A percentile compares a stretch with the other conserved stretches of the same genome.
These are phyloP conservation scores for Cadophora gregata DNA, from an alignment of 2,329 filamentous ascomycete species.

Conservation along the genomic window DNA sequence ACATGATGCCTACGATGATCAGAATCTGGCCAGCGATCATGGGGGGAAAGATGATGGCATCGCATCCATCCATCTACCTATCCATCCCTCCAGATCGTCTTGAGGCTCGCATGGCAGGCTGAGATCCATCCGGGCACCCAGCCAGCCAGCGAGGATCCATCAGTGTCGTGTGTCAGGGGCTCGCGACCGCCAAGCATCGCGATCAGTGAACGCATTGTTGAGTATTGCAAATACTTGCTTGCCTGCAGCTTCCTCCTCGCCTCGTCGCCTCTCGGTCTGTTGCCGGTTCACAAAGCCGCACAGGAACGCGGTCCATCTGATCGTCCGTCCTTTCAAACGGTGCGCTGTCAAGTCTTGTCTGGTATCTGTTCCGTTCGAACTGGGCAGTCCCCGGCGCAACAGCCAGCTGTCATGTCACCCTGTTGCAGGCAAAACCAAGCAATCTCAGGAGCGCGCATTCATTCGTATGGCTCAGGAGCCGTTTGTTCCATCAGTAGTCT, in stretches of 20 bases:
- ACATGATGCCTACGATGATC: slow-evolving; percentile 31
- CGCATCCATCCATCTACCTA: not conserved
- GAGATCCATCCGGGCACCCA: not conserved
- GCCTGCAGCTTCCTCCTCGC: no score
- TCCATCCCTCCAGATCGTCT: not conserved
- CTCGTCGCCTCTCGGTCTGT: not conserved
- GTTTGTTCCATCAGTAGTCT: slow-evolving; percentile 1
- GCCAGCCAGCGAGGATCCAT: not conserved
- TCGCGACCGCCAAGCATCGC: not conserved
- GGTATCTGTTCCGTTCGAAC: not conserved
- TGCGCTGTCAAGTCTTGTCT: slow-evolving; percentile 7
- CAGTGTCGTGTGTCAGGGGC: not conserved
- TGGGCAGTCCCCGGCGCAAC: slow-evolving; percentile 13
- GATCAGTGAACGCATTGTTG: slow-evolving; percentile 11
- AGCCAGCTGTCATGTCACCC: not conserved
- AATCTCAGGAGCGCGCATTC: not conserved
- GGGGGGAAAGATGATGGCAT: slow-evolving; percentile 15
- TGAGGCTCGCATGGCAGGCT: not conserved
- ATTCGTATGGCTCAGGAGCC: not conserved
- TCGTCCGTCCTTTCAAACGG: slow-evolving; percentile 17
- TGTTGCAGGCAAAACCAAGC: not conserved
- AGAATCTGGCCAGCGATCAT: slow-evolving; percentile 26
- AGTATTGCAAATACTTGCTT: slow-evolving; percentile 12
- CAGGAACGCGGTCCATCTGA: slow-evolving; percentile 5
- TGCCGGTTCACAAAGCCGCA: not conserved